Evolutionary conservation across 2,329 filamentous ascomycete genomes (phyloP), one percentile per base, ranked within the genome.

Genomic region (Aspergillus pseudonomiae): DNA sequence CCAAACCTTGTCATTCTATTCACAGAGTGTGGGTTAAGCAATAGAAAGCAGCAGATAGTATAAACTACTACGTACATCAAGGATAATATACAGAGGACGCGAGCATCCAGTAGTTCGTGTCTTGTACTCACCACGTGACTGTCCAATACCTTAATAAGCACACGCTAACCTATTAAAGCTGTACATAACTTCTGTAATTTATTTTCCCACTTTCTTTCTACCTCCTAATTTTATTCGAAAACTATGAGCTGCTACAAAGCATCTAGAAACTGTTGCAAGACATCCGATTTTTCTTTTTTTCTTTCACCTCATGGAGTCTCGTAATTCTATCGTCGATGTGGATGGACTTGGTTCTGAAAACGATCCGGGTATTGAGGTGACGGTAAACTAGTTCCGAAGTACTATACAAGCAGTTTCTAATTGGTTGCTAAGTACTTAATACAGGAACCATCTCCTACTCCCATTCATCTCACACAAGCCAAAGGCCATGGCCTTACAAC

Each of bases 1-100:
- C 5, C 34, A 16, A 16, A n/a, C 16, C 14, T 41, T 9, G 19
- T 16, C 19, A 19, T 3, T 16, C 6, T 10, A 41, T 41, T 16
- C 3, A 9, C 6, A 4, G 1, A 9, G 7, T n/a, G 4, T n/a
- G 1, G 19, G 6, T 16, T 19, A n/a, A n/a, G 6, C 16, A n/a
- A 6, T n/a, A 41, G 39, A 3, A 41, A n/a, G 16, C 19, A 6
- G 19, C 12, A n/a, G 39, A 6, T 6, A 41, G 39, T n/a, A 28
- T 28, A 5, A 5, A 28, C 4, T 28, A 28, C 26, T 28, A 4
- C 26, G 26, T 28, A 36, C 2, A 16, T 36, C 6, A 6, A 6
- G 14, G 34, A 16, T 14, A 36, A 14, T 7, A 36, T 2, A 36
- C 14, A 6, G 14, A 36, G 6, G 14, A 16, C 5, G 16, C 5